Evolutionary conservation across 1,139 yeast genomes (phyloP).

Genomic region (Saccharomycopsis hybrid): DNA sequence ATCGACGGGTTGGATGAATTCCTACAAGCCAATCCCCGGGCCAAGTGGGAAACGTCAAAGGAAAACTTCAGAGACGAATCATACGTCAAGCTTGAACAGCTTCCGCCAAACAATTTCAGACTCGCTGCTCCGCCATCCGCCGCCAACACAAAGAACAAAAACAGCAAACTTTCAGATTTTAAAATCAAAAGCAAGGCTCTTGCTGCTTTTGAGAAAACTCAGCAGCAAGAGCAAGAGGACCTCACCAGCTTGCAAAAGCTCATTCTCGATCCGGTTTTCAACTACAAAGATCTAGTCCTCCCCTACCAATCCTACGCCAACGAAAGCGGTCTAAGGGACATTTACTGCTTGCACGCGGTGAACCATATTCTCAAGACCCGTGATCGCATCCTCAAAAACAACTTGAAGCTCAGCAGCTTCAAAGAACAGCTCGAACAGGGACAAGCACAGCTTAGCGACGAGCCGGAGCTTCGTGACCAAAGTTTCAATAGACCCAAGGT

Average conservation of each 20-base stretch:
- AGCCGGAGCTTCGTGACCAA: conserved; percentile 74
- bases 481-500: conserved; percentile 95
- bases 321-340: conserved; percentile 47
- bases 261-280: conserved; percentile 56
- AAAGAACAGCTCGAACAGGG: conserved; percentile 41
- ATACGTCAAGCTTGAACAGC: conserved; percentile 19
- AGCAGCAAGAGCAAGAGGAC: too few species aligned
- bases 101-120: conserved; percentile 23
- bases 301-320: conserved; percentile 47
- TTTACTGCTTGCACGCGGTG: conserved; percentile 65
- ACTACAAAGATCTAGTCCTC: conserved; percentile 65
- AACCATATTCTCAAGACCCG: conserved; percentile 86
- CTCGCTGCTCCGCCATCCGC: too few species aligned
- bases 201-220: neutral
- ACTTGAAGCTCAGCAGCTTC: conserved; percentile 45
- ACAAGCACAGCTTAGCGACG: conserved; percentile 27
- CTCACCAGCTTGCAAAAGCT: conserved; percentile 32
- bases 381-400: conserved; percentile 72
- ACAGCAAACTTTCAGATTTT: too few species aligned
- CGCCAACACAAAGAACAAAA: too few species aligned
- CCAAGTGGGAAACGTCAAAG: conserved; percentile 22
- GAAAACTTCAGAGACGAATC: conserved; percentile 1
- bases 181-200: too few species aligned
- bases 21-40: conserved; percentile 19
- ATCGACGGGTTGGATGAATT: conserved; percentile 32